A percentile compares a stretch with the other conserved stretches of the same genome.
These are phyloP conservation scores for Penstemon davidsonii DNA, from an alignment of 257 asterid species.

Conservation along the genomic window DNA sequence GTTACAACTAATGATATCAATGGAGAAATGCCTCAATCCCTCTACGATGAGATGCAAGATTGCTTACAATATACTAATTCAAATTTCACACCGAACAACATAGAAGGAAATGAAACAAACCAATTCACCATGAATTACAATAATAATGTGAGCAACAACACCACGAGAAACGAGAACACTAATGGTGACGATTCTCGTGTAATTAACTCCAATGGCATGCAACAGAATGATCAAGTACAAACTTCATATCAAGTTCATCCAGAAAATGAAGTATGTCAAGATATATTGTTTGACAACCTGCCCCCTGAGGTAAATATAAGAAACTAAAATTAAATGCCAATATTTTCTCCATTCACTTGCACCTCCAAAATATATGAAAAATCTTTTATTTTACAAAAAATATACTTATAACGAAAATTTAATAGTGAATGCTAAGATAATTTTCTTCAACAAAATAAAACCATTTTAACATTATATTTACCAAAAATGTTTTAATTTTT, in stretches of 20 bases:
- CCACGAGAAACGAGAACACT: background rate
- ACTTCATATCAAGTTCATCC: slow-evolving; percentile 13
- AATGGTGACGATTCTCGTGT: background rate
- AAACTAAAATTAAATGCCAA: background rate
- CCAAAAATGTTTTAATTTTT: background rate
- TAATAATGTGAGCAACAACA: background rate
- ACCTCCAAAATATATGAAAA: background rate
- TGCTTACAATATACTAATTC: slow-evolving; percentile 12
- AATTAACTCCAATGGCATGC: background rate
- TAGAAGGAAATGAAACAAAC: slow-evolving; percentile 23
- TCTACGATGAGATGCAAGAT: background rate
- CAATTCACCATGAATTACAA: slow-evolving; percentile 8
- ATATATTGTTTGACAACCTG: background rate
- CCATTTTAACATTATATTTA: background rate
- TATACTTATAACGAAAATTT: background rate
- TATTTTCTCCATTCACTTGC: background rate
- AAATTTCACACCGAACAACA: slow-evolving; percentile 16
- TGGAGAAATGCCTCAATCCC: background rate
- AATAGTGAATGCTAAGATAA: background rate
- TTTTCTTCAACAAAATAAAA: background rate
- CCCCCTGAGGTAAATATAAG: slow-evolving; percentile 27
- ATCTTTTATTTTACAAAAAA: background rate
- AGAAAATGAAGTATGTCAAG: background rate
- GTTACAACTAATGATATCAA: slow-evolving; percentile 10
- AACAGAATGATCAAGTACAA: background rate